A percentile compares a stretch with the other conserved stretches of the same genome.
Conservation (phyloP, 257 asterid species). For the Dorcoceras hygrometricum region DNA sequence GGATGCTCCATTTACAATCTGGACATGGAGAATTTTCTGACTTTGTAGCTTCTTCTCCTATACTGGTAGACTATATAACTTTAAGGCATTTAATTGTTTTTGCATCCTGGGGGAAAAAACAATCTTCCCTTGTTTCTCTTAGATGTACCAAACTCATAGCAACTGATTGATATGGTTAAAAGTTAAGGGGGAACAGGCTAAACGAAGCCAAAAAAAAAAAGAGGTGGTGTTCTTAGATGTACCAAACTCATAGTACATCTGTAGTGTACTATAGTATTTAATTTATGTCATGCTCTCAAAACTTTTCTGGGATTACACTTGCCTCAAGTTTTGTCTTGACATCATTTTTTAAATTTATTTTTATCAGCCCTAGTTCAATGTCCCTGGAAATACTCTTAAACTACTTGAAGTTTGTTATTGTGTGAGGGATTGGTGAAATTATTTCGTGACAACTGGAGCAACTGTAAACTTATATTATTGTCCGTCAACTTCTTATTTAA, state of each 20-base stretch:
- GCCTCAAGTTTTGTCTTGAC: conserved; percentile 7
- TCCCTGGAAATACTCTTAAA: conserved; percentile 2
- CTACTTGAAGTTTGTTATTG: not conserved
- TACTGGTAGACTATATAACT: not conserved
- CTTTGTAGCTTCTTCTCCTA: not conserved
- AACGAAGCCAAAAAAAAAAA: not conserved
- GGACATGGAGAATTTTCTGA: not conserved
- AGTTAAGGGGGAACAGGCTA: not conserved
- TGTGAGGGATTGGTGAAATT: conserved; percentile 6
- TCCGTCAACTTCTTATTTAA: conserved; percentile 16
- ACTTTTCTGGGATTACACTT: conserved; percentile 5
- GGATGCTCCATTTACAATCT: not conserved
- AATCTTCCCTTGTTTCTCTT: not conserved
- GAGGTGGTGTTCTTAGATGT: not conserved
- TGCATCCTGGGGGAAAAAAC: not conserved
- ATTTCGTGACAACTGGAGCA: conserved; percentile 1
- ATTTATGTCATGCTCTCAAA: not conserved
- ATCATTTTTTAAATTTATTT: not conserved
- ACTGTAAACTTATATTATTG: conserved; percentile 2
- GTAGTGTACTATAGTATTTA: not conserved
- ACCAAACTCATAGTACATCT: not conserved
- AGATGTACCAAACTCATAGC: not conserved
- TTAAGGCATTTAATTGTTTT: not conserved
- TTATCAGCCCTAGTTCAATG: not conserved
- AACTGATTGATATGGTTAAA: not conserved